phyloP scores from a whole-genome alignment of 495 filamentous ascomycete genomes.

The Talaromyces stipitatus region DNA sequence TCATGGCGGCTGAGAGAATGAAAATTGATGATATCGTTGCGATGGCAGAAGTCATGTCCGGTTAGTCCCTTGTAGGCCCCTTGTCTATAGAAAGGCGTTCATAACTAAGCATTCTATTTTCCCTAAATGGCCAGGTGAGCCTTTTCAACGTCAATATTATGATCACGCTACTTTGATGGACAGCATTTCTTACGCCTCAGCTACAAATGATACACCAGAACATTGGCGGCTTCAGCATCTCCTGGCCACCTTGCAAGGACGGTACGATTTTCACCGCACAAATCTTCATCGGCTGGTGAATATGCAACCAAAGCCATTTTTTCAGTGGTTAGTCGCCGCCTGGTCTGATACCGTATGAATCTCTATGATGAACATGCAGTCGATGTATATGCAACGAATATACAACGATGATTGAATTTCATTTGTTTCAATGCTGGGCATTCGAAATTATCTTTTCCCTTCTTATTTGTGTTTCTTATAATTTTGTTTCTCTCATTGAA shows the following conservation, averaged over 20 bases:
- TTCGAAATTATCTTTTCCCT: not conserved
- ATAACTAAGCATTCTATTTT: not conserved
- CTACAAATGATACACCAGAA: constrained; percentile 2
- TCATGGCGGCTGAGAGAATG: constrained; percentile 55
- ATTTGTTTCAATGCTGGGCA: not conserved
- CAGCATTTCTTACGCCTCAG: constrained; percentile 7
- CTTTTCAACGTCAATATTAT: constrained; percentile 11
- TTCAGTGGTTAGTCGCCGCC: constrained; percentile 29
- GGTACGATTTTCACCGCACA: constrained; percentile 36
- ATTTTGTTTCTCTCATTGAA: not conserved
- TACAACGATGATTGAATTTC: no score
- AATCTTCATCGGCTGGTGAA: constrained; percentile 34
- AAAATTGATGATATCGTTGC: constrained; percentile 42
- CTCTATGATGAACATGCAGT: not conserved
- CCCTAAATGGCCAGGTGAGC: not conserved
- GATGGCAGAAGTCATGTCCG: constrained; percentile 24
- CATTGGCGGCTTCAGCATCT: constrained; percentile 24
- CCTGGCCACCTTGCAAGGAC: constrained; percentile 39
- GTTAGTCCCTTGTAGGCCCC: not conserved
- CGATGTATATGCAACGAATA: not conserved
- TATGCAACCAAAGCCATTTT: constrained; percentile 29
- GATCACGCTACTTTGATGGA: constrained; percentile 2
- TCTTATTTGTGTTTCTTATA: not conserved
- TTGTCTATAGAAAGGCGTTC: not conserved
- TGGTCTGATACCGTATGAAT: constrained; percentile 11